Conservation (phyloP, 129 eudicot species). For the Calendula officinalis region DNA sequence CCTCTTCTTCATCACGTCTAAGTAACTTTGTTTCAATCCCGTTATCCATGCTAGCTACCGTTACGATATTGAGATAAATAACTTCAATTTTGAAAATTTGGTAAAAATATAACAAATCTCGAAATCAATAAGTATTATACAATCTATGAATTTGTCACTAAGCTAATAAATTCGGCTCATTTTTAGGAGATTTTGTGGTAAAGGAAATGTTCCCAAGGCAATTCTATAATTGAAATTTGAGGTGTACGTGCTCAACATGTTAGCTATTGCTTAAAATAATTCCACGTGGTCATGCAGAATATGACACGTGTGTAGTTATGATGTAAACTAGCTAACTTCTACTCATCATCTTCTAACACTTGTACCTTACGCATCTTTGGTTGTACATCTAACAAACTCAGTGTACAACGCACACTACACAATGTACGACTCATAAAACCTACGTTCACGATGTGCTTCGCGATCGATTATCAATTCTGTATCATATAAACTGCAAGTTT, state of each 20-base stretch:
- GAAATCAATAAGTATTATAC: too few relatives aligned
- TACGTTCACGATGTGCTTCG: background rate
- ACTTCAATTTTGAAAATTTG: too few relatives aligned
- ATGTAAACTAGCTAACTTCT: constrained; percentile 9
- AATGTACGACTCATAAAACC: constrained; percentile 4
- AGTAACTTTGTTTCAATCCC: constrained; percentile 44
- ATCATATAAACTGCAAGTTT: background rate
- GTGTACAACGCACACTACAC: background rate
- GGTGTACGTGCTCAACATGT: constrained; percentile 10
- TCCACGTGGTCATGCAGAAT: background rate
- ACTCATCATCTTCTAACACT: constrained; percentile 15
- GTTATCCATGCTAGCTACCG: constrained; percentile 30
- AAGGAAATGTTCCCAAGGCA: background rate
- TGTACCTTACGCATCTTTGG: constrained; percentile 22
- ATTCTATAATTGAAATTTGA: constrained; percentile 1
- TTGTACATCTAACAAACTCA: constrained; percentile 17
- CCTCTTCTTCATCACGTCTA: constrained; percentile 36
- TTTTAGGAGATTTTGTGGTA: background rate
- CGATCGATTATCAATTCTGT: background rate
- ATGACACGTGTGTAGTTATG: constrained; percentile 18
- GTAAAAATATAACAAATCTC: background rate
- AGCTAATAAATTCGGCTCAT: background rate
- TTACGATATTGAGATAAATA: constrained; percentile 5
- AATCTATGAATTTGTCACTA: too few relatives aligned
- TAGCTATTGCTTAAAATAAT: background rate